Base-by-base conservation (phyloP, 805 yeast genomes). In the Candida sphagnicola region DNA sequence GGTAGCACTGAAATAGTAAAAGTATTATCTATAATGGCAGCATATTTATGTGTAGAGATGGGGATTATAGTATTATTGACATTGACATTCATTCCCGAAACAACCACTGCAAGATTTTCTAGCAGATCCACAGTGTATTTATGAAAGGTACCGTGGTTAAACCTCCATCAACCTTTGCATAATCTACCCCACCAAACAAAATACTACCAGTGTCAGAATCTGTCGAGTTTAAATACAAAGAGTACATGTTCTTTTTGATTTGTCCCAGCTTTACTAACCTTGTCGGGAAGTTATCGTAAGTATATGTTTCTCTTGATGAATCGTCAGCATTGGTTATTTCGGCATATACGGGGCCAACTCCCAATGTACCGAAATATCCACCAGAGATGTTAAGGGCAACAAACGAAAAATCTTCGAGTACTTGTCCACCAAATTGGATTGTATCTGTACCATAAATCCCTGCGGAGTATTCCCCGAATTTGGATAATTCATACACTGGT, bases 371-470 rank as follows among this genome's bases (percentile, higher is more conserved):
- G 10, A 16, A 16, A 8, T 8, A 14, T 4, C 25, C 5, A 14
- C 34, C 26, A 11, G 42, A 26, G 13, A n/a, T 14, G 23, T 34
- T 34, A 5, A 45, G 48, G 13, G 43, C 44, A n/a, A 44, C 49
- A 31, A 48, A 38, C 10, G 29, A 21, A 5, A 38, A 38, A 18
- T 36, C 24, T 11, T 41, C 32, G 3, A 46, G 18, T 18, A 17
- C 28, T 10, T 23, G 41, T 18, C n/a, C 46, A 13, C 50, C 46
- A 29, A 56, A 38, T 1, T 39, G n/a, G 21, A 56, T 38, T 18
- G 33, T 29, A 39, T 58, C 65, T 1, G 37, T 38, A 4, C 57
- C 62, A 77, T 79, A 80, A 12, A 46, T 43, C 11, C 85, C 86
- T 10, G 51, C 47, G 10, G 78, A n/a, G 29, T 8, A 79, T 42